Base-by-base conservation (phyloP, 1,139 yeast species). In the Saccharomyces pastorianus region DNA sequence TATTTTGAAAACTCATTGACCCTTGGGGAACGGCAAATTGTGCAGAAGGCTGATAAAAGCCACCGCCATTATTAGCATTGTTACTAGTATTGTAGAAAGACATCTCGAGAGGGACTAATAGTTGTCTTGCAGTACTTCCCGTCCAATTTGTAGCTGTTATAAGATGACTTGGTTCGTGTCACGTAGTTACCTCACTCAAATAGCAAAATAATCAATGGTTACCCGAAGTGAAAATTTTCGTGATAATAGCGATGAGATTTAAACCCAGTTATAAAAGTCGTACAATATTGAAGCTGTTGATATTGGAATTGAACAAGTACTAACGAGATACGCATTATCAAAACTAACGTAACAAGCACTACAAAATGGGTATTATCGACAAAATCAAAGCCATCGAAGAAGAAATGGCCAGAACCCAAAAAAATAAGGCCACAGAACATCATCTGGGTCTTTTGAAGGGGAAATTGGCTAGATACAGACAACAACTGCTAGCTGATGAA, bases 361-460 rank as follows among this genome's bases (percentile, higher is more conserved):
- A 20, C 11, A 17, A 60, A 27, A 67, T 70, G 71, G 73, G 73
- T 59, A 58, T 70, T 41, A 61, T 73, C 17, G 97, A 90, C 62
- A 90, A 89, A 69, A 91, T 91, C 64, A 84, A 84, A 58, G 89
- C 84, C 72, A 90, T 93, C 73, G 96, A 89, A 73, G 95, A 85
- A 71, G 99, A 93, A 71, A 82, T 93, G 76, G 83, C 96, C 46
- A 79, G 97, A 59, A 93, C 99, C 34, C 99, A 93, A 69, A 93
- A 93, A 76, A 93, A 93, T 69, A 93, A 93, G 74, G 99, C 99
- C 61, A 93, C 99, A 1, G 98, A 93, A 73, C 91, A 91, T 71
- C 99, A 93, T 70, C 79, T 93, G 65, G 98, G 99, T 61, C 80
- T 91, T 42, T 76, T 93, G 55, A 90, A 93, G 72, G 99, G 98